Conservation (phyloP, 1,139 yeast genomes). For the Kodamaea anthophila region DNA sequence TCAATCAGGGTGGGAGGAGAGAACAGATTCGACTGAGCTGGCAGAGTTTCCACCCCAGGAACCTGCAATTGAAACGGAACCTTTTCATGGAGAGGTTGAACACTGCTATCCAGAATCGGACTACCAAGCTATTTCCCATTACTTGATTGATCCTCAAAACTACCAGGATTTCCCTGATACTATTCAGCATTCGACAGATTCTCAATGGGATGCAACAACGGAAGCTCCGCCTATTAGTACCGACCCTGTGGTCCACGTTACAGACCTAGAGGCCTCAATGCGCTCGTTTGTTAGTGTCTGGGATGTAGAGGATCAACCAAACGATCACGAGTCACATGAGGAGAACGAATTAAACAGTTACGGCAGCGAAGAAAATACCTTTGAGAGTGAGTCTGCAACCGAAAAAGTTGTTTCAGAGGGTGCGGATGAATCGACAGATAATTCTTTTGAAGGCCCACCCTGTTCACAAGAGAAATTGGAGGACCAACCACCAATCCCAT, state of each 20-base stretch:
- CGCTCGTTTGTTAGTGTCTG: constrained; percentile 14
- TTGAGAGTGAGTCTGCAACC: too few species aligned
- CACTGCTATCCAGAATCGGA: too few species aligned
- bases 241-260: neutral
- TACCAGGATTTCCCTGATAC: constrained; percentile 20
- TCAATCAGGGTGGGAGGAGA: too few species aligned
- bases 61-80: constrained; percentile 1
- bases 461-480: too few species aligned
- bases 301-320: constrained; percentile 10
- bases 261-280: constrained; percentile 9
- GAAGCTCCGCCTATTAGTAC: constrained; percentile 25
- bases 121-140: constrained; percentile 2
- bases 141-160: constrained; percentile 25
- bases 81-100: constrained; percentile 1
- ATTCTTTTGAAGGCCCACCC: constrained; percentile 1
- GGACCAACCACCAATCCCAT: too few species aligned
- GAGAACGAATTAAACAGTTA: neutral
- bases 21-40: too few species aligned
- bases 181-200: constrained; percentile 19
- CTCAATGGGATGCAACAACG: constrained; percentile 36
- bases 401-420: neutral
- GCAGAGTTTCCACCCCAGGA: too few species aligned
- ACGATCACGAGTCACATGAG: neutral
- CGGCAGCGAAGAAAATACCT: neutral
- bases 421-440: too few species aligned